Evolutionary conservation across 371 early-diverging fungal genomes (phyloP), one percentile per base, ranked within the genome.

Genomic region (Rhizopus arrhizus): DNA sequence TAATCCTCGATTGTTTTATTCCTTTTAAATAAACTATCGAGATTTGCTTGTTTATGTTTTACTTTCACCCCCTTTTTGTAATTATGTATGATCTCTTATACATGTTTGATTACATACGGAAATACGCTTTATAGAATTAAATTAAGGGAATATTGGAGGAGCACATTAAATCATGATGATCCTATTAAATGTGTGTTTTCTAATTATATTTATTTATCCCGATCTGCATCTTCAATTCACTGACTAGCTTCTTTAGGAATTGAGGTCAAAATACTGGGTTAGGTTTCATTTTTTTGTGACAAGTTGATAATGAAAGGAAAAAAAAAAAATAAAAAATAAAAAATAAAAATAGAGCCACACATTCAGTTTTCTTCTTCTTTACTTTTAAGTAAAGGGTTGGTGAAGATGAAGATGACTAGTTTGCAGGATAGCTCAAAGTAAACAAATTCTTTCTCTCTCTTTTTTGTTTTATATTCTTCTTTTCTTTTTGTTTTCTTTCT

Each of bases 361-460:
- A 5, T 15, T 43, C n/a, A 5, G 5, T 43, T 43, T 43, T 43
- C 13, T 43, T 4, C n/a, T n/a, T 15, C n/a, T 43, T 13, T 13
- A 13, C 5, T 43, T 43, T 43, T 40, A 12, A 10, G 12, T 10
- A 40, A 10, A 40, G 8, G 12, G 8, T 40, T 40, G 12, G 8
- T n/a, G 15, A 5, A 43, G 43, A 15, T 43, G 43, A 43, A 43
- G 43, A 43, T 43, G 43, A 13, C 5, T 9, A 43, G 43, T n/a
- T 43, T 43, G 15, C 43, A 43, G n/a, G 43, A 43, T n/a, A 43
- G 43, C 4, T 43, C 43, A 43, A 43, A 43, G 43, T 43, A 43
- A 43, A 43, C n/a, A 5, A 43, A 9, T 43, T 43, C 5, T 43
- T 43, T 40, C 12, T 40, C 12, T 40, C 12, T 40, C 12, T 40